Evolutionary conservation across 2,329 filamentous ascomycete species (phyloP).

Genomic region (Colletotrichum spaethianum): DNA sequence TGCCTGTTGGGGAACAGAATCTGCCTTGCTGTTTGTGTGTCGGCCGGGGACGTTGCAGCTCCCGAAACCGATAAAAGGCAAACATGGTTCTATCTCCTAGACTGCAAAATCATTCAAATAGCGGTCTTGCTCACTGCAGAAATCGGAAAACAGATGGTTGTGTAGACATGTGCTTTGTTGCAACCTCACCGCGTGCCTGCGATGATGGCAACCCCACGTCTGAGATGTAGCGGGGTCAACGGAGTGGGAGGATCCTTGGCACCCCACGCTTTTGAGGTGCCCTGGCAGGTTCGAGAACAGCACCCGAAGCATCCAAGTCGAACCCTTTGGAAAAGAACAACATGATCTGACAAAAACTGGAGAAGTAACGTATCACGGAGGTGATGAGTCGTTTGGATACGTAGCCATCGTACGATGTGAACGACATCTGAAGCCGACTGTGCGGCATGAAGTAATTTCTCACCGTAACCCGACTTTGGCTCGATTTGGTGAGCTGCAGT

Average conservation of each 20-base stretch:
- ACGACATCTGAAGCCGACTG: background rate
- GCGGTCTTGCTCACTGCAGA: background rate
- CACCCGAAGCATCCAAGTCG: background rate
- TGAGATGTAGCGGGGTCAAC: background rate
- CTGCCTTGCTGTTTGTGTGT: too few species aligned
- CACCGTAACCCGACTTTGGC: too few species aligned
- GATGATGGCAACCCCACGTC: background rate
- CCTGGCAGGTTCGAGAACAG: background rate
- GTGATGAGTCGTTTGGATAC: background rate
- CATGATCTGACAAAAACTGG: constrained; percentile 20
- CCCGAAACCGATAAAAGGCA: too few species aligned
- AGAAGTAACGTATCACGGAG: background rate
- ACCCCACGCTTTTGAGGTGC: background rate
- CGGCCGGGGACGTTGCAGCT: too few species aligned
- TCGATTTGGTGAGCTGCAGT: background rate
- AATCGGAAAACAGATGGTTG: background rate
- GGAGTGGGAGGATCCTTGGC: background rate
- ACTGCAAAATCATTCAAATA: too few species aligned
- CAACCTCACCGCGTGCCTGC: background rate
- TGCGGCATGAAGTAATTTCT: background rate
- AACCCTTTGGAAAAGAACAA: background rate
- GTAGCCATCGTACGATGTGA: constrained; percentile 9
- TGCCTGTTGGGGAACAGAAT: too few species aligned
- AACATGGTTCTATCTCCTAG: too few species aligned
- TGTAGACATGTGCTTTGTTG: background rate